Evolutionary conservation across 2,329 filamentous ascomycete genomes (phyloP), one percentile per base, ranked within the genome.

Genomic region (Alternaria postmessia): DNA sequence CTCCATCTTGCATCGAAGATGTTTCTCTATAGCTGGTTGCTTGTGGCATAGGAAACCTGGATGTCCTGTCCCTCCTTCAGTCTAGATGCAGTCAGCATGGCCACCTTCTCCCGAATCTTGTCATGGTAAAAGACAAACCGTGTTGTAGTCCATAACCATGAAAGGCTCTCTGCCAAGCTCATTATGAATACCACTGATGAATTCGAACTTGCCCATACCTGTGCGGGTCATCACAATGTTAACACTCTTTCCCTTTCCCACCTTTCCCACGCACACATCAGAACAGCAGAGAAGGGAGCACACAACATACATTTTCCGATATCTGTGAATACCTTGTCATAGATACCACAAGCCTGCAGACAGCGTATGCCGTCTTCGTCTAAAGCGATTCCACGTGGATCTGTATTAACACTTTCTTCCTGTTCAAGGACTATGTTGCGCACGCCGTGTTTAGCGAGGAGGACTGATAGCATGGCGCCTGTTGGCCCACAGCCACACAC

Each of bases 21-120:
- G 24, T 14, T 7, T 12, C n/a, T 48, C 46, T n/a, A 48, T 36
- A 14, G 7, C 11, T 4, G 46, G 28, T 20, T 48, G 46, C 14
- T 48, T 48, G 26, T 48, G 46, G 14, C 46, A 32, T 18, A 48
- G n/a, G n/a, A 48, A 48, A 9, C 46, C 46, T 18, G 28, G 46
- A 8, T 48, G 46, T 3, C 46, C 46, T 5, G 46, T 48, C 1
- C 46, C 46, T 7, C 46, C 46, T 20, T 48, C 46, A 7, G 28
- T 48, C 38, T 41, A 22, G 5, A 20, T 24, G 24, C 24, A 39
- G 18, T 41, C 11, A 22, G 8, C 5, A 12, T 6, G 38, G n/a
- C 9, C 20, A 11, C 38, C 2, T 7, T 18, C 9, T 12, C 5
- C 8, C 5, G 7, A 7, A 14, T 41, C n/a, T 41, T 6, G 18